Conservation (phyloP, 1,284 basidiomycete genomes). For the Mycena sp. region DNA sequence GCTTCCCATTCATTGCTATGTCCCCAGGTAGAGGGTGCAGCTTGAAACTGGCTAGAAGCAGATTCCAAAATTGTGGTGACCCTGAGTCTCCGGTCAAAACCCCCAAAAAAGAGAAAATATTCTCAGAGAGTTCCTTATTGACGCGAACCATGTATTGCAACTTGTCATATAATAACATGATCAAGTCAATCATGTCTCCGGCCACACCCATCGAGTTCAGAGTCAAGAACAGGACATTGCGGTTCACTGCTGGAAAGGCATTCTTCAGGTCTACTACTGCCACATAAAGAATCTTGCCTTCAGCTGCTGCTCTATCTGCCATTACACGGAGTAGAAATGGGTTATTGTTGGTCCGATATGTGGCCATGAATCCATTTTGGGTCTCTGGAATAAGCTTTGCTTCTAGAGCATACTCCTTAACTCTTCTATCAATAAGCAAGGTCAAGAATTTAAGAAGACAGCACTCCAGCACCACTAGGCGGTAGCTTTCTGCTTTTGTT, state of each 20-base stretch:
- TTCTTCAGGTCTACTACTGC: constrained; percentile 24
- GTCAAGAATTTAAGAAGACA: constrained; percentile 14
- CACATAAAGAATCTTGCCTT: constrained; percentile 13
- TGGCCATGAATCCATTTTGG: constrained; percentile 13
- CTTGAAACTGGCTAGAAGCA: too few species aligned
- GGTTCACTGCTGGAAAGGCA: constrained; percentile 19
- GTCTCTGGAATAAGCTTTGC: constrained; percentile 10
- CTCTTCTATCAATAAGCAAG: constrained; percentile 2
- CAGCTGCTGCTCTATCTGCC: constrained; percentile 13
- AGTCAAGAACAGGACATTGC: not conserved
- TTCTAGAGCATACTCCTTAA: constrained; percentile 3
- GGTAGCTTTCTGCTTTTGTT: not conserved
- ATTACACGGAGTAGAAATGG: constrained; percentile 4
- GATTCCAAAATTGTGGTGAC: too few species aligned
- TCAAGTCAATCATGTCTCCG: too few species aligned
- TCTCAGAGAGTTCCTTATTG: too few species aligned
- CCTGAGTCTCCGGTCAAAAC: too few species aligned
- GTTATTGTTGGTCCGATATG: constrained; percentile 14
- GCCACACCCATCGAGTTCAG: too few species aligned
- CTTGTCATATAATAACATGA: too few species aligned
- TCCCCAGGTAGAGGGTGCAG: too few species aligned
- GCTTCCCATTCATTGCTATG: too few species aligned
- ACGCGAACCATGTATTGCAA: too few species aligned
- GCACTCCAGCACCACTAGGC: not conserved
- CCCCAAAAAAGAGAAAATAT: too few species aligned